Evolutionary conservation across 306 rosid genomes (phyloP).

Genomic region (Castanea mollissima): DNA sequence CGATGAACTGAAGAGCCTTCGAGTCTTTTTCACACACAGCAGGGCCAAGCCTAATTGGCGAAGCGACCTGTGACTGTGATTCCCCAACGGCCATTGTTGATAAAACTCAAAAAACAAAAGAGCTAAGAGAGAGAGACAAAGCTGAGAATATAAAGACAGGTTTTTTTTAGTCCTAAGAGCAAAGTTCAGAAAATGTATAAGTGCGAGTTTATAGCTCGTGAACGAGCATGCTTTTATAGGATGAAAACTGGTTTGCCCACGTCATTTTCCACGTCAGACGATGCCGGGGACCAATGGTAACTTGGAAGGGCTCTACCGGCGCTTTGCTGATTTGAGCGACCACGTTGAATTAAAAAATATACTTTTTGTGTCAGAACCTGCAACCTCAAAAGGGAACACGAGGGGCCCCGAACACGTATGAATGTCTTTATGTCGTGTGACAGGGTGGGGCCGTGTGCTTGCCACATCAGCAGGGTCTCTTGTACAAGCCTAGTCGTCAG

Average conservation of each 20-base stretch:
- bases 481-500: slow-evolving; percentile 29
- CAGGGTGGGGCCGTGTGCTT: slow-evolving; percentile 39
- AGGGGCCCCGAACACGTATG: slow-evolving; percentile 55
- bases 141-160: neutral
- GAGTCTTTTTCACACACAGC: slow-evolving; percentile 42
- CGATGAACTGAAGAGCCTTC: slow-evolving; percentile 60
- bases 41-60: slow-evolving; percentile 25
- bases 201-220: neutral
- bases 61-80: slow-evolving; percentile 8
- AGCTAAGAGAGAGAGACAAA: neutral
- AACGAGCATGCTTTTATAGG: slow-evolving; percentile 37
- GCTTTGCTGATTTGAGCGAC: slow-evolving; percentile 15
- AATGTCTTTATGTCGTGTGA: slow-evolving; percentile 10
- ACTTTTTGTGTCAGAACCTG: slow-evolving; percentile 10
- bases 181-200: neutral
- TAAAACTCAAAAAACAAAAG: neutral
- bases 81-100: slow-evolving; percentile 52
- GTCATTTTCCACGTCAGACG: slow-evolving; percentile 22
- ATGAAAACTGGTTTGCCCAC: neutral
- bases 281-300: neutral
- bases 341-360: neutral
- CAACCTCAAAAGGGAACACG: slow-evolving; percentile 27
- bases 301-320: slow-evolving; percentile 40
- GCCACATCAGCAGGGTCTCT: slow-evolving; percentile 39
- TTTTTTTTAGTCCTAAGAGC: too few relatives aligned